Evolutionary conservation across 2,329 filamentous ascomycete genomes (phyloP).

Genomic region (Cadophora malorum): DNA sequence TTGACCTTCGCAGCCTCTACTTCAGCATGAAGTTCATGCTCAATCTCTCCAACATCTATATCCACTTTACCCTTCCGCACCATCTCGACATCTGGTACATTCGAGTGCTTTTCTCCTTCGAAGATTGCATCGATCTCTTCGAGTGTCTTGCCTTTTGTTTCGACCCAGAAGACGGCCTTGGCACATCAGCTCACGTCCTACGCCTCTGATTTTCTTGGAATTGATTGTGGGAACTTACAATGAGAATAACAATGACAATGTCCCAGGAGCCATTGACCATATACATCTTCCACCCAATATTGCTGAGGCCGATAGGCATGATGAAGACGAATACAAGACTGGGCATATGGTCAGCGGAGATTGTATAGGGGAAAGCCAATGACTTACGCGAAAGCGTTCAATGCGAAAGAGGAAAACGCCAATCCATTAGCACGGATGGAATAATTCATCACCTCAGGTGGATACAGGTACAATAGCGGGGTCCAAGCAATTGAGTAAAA

Average conservation of each 20-base stretch:
- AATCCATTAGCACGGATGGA: background rate
- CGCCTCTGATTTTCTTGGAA: no score
- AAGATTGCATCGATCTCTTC: constrained; percentile 50
- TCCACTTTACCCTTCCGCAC: constrained; percentile 26
- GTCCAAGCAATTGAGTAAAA: background rate
- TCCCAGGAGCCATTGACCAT: constrained; percentile 50
- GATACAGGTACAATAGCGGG: background rate
- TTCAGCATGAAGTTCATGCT: constrained; percentile 1
- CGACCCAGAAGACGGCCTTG: constrained; percentile 45
- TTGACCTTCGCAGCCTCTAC: constrained; percentile 10
- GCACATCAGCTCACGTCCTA: constrained; percentile 10
- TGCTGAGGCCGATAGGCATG: constrained; percentile 49
- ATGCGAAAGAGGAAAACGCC: background rate
- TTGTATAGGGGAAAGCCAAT: no score
- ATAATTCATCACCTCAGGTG: background rate
- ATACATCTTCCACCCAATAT: constrained; percentile 55
- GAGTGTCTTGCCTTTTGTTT: constrained; percentile 49
- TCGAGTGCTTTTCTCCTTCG: constrained; percentile 44
- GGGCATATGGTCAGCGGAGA: no score
- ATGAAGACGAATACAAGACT: constrained; percentile 17
- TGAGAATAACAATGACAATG: constrained; percentile 27
- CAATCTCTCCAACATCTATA: constrained; percentile 18
- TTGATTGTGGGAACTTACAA: no score
- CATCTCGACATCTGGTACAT: constrained; percentile 31
- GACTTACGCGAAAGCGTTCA: background rate